Conservation (phyloP, 176 grass and related monocot species). For the Metroxylon sagu region DNA sequence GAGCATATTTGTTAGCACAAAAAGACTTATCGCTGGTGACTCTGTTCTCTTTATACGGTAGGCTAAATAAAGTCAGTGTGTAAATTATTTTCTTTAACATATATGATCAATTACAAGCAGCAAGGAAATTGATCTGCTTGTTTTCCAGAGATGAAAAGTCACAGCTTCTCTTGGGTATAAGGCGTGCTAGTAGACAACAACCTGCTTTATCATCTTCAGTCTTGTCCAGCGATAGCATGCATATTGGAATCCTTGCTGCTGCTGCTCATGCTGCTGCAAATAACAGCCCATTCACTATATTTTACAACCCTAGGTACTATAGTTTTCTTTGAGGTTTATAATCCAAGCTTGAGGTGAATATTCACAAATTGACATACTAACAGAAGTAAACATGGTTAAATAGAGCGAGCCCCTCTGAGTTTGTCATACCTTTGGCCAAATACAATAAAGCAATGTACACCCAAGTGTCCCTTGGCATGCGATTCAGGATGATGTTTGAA, state of each 20-base stretch:
- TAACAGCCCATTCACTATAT: slow-evolving; percentile 92
- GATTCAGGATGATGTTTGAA: slow-evolving; percentile 98
- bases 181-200: slow-evolving; percentile 65
- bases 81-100: slow-evolving; percentile 3
- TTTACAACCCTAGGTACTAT: slow-evolving; percentile 90
- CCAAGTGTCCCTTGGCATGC: slow-evolving; percentile 94
- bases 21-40: slow-evolving; percentile 83
- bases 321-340: background rate
- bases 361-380: slow-evolving; percentile 1
- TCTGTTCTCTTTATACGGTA: slow-evolving; percentile 97
- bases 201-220: slow-evolving; percentile 93
- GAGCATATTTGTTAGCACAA: slow-evolving; percentile 93
- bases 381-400: slow-evolving; percentile 7
- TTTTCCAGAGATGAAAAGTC: slow-evolving; percentile 86
- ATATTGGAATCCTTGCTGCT: slow-evolving; percentile 94
- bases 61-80: background rate
- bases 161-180: slow-evolving; percentile 92
- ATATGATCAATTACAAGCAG: background rate
- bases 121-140: slow-evolving; percentile 16
- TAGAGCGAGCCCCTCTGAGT: slow-evolving; percentile 94
- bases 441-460: slow-evolving; percentile 96
- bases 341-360: too few species aligned
- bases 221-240: slow-evolving; percentile 97
- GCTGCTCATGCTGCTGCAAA: slow-evolving; percentile 90
- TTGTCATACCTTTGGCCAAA: slow-evolving; percentile 91